Conservation (phyloP, 2,329 filamentous ascomycete species). For the Microdochium bolleyi region DNA sequence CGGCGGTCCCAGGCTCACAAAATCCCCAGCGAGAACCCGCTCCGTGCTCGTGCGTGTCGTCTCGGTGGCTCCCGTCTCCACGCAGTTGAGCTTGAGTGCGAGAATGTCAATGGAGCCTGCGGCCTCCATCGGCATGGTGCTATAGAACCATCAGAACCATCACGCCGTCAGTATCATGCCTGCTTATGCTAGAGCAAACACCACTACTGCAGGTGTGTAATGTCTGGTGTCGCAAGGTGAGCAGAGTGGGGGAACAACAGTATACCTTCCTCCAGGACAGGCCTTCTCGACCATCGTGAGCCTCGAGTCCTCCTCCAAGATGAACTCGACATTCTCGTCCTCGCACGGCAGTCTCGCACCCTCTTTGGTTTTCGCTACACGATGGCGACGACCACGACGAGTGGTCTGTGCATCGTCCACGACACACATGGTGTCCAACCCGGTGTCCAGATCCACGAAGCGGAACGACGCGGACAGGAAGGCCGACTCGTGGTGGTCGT, state of each 20-base stretch:
- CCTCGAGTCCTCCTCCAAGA: not conserved
- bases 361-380: too few relatives aligned
- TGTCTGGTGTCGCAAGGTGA: too few relatives aligned
- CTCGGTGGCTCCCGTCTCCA: not conserved
- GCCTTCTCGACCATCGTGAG: not conserved
- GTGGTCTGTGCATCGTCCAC: not conserved
- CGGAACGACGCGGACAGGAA: not conserved
- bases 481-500: too few relatives aligned
- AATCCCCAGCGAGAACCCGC: not conserved
- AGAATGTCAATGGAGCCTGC: not conserved
- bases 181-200: not conserved
- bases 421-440: not conserved
- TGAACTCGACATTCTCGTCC: not conserved
- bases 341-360: too few relatives aligned
- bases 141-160: not conserved
- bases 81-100: not conserved
- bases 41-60: not conserved
- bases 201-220: too few relatives aligned
- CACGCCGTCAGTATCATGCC: not conserved
- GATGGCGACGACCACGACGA: too few relatives aligned
- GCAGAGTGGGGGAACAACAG: too few relatives aligned
- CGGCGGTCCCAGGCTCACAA: not conserved
- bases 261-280: not conserved
- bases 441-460: not conserved
- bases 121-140: not conserved